Evolutionary conservation across 2,329 filamentous ascomycete genomes (phyloP).

Genomic region (Pseudogymnoascus sp.): DNA sequence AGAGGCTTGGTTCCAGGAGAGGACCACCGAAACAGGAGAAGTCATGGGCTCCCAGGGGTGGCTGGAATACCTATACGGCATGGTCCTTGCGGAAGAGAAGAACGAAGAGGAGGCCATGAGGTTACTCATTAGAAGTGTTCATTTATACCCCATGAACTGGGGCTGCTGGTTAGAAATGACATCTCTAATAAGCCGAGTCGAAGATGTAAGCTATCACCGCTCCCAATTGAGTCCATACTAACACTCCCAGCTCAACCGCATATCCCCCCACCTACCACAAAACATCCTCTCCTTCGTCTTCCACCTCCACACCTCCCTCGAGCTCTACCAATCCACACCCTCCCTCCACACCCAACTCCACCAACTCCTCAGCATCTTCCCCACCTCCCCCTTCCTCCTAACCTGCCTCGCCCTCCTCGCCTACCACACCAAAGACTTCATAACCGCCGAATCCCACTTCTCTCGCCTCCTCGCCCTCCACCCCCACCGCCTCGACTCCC

Average conservation of each 20-base stretch:
- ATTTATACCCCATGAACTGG: conserved; percentile 92
- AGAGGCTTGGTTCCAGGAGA: conserved; percentile 69
- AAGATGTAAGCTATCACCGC: conserved; percentile 54
- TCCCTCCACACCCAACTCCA: conserved; percentile 65
- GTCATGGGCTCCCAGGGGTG: conserved; percentile 70
- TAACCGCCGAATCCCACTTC: conserved; percentile 57
- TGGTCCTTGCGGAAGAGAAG: conserved; percentile 82
- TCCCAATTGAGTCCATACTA: conserved; percentile 18
- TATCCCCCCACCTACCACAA: conserved; percentile 66
- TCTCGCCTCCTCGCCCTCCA: conserved; percentile 72
- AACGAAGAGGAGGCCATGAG: conserved; percentile 78
- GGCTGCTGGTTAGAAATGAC: conserved; percentile 92
- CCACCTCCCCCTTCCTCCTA: conserved; percentile 77
- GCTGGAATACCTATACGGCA: conserved; percentile 87
- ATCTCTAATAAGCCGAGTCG: conserved; percentile 65
- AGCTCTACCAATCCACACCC: conserved; percentile 79
- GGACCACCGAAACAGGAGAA: conserved; percentile 47
- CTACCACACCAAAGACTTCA: conserved; percentile 81
- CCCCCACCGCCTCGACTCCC: conserved; percentile 68
- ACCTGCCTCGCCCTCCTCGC: conserved; percentile 81
- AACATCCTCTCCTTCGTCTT: conserved; percentile 94
- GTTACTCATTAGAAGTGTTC: conserved; percentile 81
- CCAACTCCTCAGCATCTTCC: conserved; percentile 76
- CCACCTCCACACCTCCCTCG: conserved; percentile 80
- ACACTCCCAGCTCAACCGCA: conserved; percentile 54